These are phyloP conservation scores for Conringia planisiliqua DNA, from an alignment of 345 rosid species.

Conservation along the genomic window DNA sequence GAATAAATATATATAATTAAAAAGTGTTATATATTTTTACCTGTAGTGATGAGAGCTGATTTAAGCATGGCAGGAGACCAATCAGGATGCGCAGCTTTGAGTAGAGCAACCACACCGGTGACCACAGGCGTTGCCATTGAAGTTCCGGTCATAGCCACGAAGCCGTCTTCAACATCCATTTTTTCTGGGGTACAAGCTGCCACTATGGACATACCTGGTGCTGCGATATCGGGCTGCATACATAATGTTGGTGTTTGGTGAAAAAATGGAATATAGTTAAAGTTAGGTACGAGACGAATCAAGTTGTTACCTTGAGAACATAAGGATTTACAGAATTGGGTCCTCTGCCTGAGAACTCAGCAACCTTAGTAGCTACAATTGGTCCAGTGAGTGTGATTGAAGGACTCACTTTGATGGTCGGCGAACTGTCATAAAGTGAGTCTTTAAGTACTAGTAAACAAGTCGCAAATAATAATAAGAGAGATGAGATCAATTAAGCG, in stretches of 20 bases:
- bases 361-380: constrained; percentile 25
- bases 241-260: background rate
- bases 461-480: background rate
- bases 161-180: constrained; percentile 1
- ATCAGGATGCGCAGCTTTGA: constrained; percentile 36
- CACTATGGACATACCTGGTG: constrained; percentile 38
- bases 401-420: constrained; percentile 21
- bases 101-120: constrained; percentile 38
- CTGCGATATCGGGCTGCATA: constrained; percentile 42
- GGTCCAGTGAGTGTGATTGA: constrained; percentile 15
- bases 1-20: background rate
- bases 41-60: constrained; percentile 46
- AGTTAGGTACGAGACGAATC: background rate
- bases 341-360: constrained; percentile 27
- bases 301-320: constrained; percentile 29
- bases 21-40: background rate
- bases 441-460: background rate
- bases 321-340: constrained; percentile 29
- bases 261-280: background rate
- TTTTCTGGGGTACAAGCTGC: constrained; percentile 34
- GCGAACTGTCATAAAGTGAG: background rate
- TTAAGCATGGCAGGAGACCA: constrained; percentile 43
- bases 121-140: constrained; percentile 44
- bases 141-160: constrained; percentile 28
- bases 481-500: background rate